A percentile compares a stretch with the other conserved stretches of the same genome.
phyloP scores from a whole-genome alignment of 169 alveolate species.

The Plasmodium ovale region DNA sequence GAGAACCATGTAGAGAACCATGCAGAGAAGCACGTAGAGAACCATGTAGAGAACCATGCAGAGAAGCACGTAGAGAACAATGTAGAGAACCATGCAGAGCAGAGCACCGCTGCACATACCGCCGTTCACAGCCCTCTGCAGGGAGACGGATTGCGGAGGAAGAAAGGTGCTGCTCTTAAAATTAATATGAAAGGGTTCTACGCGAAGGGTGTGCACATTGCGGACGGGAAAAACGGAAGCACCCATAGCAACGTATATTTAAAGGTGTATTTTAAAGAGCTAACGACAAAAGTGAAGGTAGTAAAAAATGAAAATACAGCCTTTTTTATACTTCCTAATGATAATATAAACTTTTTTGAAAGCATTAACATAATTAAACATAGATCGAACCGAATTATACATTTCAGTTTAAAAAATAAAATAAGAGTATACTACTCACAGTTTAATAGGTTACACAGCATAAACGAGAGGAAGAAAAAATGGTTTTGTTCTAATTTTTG shows the following conservation, averaged over 20 bases:
- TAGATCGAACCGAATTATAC: constrained; percentile 19
- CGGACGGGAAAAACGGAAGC: neutral
- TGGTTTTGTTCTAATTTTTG: constrained; percentile 14
- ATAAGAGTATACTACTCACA: constrained; percentile 11
- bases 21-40: neutral
- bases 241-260: neutral
- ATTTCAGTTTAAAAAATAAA: constrained; percentile 9
- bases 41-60: neutral
- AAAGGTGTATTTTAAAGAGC: constrained; percentile 25
- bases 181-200: constrained; percentile 62
- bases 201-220: constrained; percentile 5
- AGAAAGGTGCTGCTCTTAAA: neutral
- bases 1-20: neutral
- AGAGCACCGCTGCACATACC: too few species aligned
- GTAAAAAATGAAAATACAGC: constrained; percentile 5
- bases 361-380: constrained; percentile 26
- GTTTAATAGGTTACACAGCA: neutral
- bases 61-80: neutral
- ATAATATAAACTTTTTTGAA: constrained; percentile 33
- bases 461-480: constrained; percentile 5
- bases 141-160: neutral
- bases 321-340: constrained; percentile 38
- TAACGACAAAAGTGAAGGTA: constrained; percentile 35
- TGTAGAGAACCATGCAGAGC: too few species aligned
- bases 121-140: too few species aligned